Evolutionary conservation across 2,329 filamentous ascomycete species (phyloP).

Genomic region (Exserohilum rostratum): DNA sequence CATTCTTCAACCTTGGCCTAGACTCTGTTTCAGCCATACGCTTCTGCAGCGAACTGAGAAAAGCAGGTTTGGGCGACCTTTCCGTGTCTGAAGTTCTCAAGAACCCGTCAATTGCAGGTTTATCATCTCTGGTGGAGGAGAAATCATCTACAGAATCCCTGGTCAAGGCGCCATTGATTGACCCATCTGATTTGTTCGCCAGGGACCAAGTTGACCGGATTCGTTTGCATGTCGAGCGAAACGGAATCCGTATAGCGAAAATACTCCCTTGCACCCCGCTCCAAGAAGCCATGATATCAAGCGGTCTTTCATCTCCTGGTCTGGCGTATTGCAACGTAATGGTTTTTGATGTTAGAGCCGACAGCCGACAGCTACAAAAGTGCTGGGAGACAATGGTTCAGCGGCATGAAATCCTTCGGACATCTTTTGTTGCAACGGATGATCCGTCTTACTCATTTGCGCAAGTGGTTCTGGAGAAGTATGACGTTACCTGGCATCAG

Average conservation of each 20-base stretch:
- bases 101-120: slow-evolving; percentile 67
- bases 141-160: neutral
- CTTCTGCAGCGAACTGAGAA: slow-evolving; percentile 64
- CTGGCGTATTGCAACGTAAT: slow-evolving; percentile 75
- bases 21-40: slow-evolving; percentile 84
- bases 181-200: slow-evolving; percentile 20
- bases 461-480: slow-evolving; percentile 69
- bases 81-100: slow-evolving; percentile 74
- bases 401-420: slow-evolving; percentile 78
- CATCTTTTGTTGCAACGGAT: slow-evolving; percentile 73
- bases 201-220: slow-evolving; percentile 22
- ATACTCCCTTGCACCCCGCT: slow-evolving; percentile 84
- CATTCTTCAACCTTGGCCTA: slow-evolving; percentile 78
- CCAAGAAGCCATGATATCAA: slow-evolving; percentile 85
- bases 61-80: slow-evolving; percentile 55
- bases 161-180: neutral
- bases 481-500: slow-evolving; percentile 52
- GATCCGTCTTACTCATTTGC: slow-evolving; percentile 67
- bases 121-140: slow-evolving; percentile 50
- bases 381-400: slow-evolving; percentile 68
- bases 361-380: slow-evolving; percentile 57
- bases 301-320: slow-evolving; percentile 51
- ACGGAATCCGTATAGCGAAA: slow-evolving; percentile 52
- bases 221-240: slow-evolving; percentile 12
- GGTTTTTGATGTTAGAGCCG: slow-evolving; percentile 63